phyloP scores from a whole-genome alignment of 108 stramenopile species.

The Fragilaria crotonensis region DNA sequence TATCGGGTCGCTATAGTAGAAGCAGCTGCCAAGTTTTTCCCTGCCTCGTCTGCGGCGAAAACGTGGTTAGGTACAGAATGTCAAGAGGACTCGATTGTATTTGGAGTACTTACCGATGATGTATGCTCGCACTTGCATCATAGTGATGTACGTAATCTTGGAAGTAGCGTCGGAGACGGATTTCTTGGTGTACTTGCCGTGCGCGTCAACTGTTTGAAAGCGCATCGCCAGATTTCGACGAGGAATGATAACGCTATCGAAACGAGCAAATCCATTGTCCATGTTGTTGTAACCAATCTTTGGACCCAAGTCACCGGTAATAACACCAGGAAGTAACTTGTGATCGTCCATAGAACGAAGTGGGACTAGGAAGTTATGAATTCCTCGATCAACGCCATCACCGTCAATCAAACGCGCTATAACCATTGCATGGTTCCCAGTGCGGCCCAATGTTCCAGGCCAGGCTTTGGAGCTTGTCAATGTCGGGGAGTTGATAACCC shows the following conservation, averaged over 20 bases:
- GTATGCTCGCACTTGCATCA: conserved; percentile 94
- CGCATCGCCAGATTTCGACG: conserved; percentile 93
- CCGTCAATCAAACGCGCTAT: conserved; percentile 94
- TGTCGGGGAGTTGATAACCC: conserved; percentile 81
- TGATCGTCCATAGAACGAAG: conserved; percentile 75
- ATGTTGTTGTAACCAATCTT: conserved; percentile 96
- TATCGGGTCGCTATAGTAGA: conserved; percentile 88
- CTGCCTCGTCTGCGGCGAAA: conserved; percentile 48
- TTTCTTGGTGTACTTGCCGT: conserved; percentile 58
- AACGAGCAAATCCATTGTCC: conserved; percentile 93
- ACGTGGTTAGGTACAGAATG: too few relatives aligned
- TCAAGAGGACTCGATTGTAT: too few relatives aligned
- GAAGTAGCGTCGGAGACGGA: conserved; percentile 58
- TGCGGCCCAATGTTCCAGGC: conserved; percentile 91
- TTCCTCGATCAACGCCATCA: conserved; percentile 66
- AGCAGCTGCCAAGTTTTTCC: conserved; percentile 67
- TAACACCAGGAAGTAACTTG: conserved; percentile 80
- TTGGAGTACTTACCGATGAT: conserved; percentile 25
- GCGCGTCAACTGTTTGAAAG: conserved; percentile 67
- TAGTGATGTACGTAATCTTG: conserved; percentile 90
- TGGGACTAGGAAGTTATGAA: conserved; percentile 94
- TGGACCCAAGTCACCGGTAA: conserved; percentile 92
- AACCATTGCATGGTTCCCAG: conserved; percentile 97
- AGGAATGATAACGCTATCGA: conserved; percentile 81
- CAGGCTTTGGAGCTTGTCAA: conserved; percentile 90